phyloP scores from a whole-genome alignment of 1,284 basidiomycete genomes.

The Neolentinus lepideus region DNA sequence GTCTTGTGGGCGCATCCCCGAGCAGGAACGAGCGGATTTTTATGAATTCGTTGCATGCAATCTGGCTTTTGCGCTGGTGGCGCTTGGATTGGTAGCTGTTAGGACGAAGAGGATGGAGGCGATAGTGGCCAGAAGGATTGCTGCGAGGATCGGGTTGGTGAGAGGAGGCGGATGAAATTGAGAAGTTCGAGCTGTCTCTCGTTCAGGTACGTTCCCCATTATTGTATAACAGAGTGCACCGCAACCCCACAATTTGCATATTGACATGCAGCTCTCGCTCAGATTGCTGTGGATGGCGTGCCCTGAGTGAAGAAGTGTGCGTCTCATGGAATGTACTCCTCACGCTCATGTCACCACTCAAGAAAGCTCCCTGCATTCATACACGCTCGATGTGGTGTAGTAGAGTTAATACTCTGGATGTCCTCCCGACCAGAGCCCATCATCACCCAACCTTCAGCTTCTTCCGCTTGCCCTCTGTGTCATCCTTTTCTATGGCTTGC shows the following conservation, averaged over 20 bases:
- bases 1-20: constrained; percentile 78
- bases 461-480: background rate
- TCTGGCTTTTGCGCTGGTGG: constrained; percentile 58
- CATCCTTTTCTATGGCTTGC: background rate
- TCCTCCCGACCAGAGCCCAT: no score
- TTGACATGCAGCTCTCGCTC: no score
- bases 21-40: constrained; percentile 75
- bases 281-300: no score
- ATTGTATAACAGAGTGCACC: no score
- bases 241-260: no score
- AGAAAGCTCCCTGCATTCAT: no score
- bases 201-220: no score
- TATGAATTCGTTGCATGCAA: constrained; percentile 86
- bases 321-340: no score
- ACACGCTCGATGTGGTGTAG: no score
- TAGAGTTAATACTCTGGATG: no score
- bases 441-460: background rate
- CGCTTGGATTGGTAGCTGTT: constrained; percentile 58
- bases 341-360: no score
- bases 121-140: constrained; percentile 73
- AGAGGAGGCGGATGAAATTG: constrained; percentile 15
- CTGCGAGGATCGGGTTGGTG: constrained; percentile 71
- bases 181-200: background rate
- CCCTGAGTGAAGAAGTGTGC: no score
- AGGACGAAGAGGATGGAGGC: constrained; percentile 63